Base-by-base conservation (phyloP, 805 yeast genomes). In the Millerozyma miso region DNA sequence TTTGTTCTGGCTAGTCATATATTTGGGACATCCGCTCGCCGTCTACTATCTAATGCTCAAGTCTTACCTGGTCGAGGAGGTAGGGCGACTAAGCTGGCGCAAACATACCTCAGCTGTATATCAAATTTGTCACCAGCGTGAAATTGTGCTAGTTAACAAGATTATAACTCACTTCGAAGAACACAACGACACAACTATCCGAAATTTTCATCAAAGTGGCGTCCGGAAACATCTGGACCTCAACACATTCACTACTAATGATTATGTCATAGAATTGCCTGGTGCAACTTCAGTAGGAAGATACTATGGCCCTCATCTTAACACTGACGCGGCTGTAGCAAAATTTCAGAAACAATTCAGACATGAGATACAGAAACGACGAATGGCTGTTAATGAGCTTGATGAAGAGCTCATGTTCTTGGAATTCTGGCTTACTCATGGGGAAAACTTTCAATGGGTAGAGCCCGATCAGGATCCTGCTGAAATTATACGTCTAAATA, bases 381-480 rank as follows among this genome's bases (percentile, higher is more conserved):
- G 59, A 37, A 63, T 73, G 58, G 65, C 60, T 3, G 60, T 71
- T 12, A 69, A 68, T 32, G 63, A 63, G 31, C 45, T 66, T 18
- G 59, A 58, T 3, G 67, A 67, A 42, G 75, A 69, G 42, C 42
- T 57, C 18, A 51, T 58, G 39, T 65, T 66, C 40, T 43, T 69
- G 29, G 71, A 68, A 32, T 69, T 57, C 37, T 69, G 72, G 71
- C 37, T 55, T 14, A 58, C 57, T 34, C 63, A 62, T 17, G 71
- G 70, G 19, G 70, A 63, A 16, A 51, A 50, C 35, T 70, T 60
- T 41, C 62, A 54, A 35, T 70, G 75, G 75, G 71, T 63, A 2
- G 75, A 70, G 43, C 74, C 75, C 3, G 75, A 70, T 43, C 75
- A 70, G 48, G 75, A 70, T 45, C 75, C 75, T 4, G 73, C 70